Conservation (phyloP, 225 moss, liverwort and hornwort genomes). For the Lunularia cruciata region DNA sequence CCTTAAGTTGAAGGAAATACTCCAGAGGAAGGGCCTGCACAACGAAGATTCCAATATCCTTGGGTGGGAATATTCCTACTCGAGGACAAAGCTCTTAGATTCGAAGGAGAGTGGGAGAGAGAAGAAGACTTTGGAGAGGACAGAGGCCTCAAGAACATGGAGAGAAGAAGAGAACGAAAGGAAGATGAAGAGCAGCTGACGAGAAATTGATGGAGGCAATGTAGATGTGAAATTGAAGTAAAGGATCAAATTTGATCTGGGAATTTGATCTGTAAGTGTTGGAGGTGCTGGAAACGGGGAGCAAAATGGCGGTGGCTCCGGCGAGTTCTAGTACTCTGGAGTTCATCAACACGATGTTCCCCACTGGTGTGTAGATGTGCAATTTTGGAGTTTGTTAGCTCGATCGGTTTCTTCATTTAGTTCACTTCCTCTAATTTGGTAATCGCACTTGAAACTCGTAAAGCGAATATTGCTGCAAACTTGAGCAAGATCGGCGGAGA, state of each 20-base stretch:
- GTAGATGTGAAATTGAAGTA: constrained; percentile 4
- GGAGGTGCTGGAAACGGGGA: neutral
- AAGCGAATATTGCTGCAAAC: neutral
- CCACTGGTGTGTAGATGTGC: constrained; percentile 57
- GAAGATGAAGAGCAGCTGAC: constrained; percentile 4
- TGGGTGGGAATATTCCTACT: no score
- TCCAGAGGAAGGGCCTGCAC: no score
- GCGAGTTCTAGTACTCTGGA: constrained; percentile 87
- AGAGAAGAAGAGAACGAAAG: neutral
- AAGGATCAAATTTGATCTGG: constrained; percentile 3
- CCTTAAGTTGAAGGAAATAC: no score
- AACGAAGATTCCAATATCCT: no score
- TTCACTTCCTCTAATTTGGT: no score
- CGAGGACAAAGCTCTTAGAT: no score
- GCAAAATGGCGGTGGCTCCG: constrained; percentile 22
- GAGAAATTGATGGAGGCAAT: constrained; percentile 8
- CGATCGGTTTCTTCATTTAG: no score
- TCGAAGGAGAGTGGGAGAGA: no score
- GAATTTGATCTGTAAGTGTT: neutral
- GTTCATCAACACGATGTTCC: constrained; percentile 97
- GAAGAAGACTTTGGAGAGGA: neutral
- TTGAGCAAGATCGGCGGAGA: neutral
- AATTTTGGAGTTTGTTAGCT: neutral
- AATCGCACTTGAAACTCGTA: no score
- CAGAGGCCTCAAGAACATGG: neutral